A percentile compares a stretch with the other conserved stretches of the same genome.
phyloP scores from a whole-genome alignment of 169 alveolate genomes.

The Amoebophrya sp. region DNA sequence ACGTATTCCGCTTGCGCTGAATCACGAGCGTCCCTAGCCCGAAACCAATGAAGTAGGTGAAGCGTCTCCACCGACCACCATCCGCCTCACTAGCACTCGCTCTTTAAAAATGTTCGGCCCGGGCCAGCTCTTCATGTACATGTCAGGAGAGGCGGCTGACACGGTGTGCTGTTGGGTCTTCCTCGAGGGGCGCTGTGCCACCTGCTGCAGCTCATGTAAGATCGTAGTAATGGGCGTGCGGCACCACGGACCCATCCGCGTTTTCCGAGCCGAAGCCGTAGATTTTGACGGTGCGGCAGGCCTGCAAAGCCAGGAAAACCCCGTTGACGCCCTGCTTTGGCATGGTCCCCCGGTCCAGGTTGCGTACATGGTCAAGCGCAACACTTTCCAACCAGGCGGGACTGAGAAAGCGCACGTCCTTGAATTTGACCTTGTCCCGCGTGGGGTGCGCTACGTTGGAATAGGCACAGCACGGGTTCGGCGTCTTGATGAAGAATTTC shows the following conservation, averaged over 20 bases:
- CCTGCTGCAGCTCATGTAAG: not conserved
- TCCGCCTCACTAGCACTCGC: too few species aligned
- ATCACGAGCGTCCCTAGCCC: too few species aligned
- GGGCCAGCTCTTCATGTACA: too few species aligned
- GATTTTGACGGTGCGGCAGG: not conserved
- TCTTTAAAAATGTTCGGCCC: too few species aligned
- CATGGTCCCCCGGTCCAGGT: not conserved
- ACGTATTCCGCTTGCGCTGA: too few species aligned
- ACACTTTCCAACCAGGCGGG: not conserved
- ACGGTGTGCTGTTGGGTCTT: too few species aligned
- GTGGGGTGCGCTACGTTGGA: slow-evolving; percentile 5
- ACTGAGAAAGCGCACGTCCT: not conserved
- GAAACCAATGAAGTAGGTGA: too few species aligned
- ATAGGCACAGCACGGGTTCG: not conserved
- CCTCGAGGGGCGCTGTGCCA: too few species aligned
- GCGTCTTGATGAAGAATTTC: not conserved
- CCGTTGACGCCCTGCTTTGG: not conserved
- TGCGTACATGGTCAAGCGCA: not conserved
- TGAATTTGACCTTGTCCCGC: not conserved
- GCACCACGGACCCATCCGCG: not conserved
- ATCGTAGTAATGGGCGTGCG: not conserved
- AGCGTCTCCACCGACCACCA: too few species aligned
- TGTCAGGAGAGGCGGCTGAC: too few species aligned
- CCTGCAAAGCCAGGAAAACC: not conserved
- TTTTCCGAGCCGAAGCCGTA: not conserved